A percentile compares a stretch with the other conserved stretches of the same genome.
Conservation (phyloP, 257 asterid genomes). For the Schizonepeta tenuifolia region DNA sequence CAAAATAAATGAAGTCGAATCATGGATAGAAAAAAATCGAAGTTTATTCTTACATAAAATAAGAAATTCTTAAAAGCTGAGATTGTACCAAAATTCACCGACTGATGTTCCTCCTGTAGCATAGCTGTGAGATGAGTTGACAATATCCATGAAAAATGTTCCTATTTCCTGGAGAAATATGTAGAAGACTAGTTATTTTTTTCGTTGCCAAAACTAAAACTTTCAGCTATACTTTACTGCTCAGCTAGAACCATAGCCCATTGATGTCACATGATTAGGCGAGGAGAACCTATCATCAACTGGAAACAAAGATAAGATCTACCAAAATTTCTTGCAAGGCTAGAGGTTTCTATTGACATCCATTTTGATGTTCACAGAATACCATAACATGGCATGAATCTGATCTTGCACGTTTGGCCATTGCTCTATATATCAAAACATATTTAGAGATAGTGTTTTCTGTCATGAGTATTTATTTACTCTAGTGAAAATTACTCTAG, state of each 20-base stretch:
- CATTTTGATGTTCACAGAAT: neutral
- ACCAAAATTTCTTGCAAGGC: neutral
- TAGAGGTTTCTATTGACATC: neutral
- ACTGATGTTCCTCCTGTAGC: slow-evolving; percentile 97
- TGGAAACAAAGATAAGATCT: neutral
- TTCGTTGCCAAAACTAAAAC: neutral
- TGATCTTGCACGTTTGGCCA: neutral
- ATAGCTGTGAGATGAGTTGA: slow-evolving; percentile 87
- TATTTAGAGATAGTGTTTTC: neutral
- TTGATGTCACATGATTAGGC: neutral
- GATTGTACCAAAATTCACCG: slow-evolving; percentile 70
- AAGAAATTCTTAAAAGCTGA: slow-evolving; percentile 5
- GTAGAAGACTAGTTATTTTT: slow-evolving; percentile 17
- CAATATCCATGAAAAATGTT: slow-evolving; percentile 68
- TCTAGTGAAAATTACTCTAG: neutral
- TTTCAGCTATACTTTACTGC: neutral
- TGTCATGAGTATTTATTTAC: neutral
- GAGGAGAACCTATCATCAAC: neutral
- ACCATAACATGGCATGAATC: neutral
- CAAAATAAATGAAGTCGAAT: slow-evolving; percentile 16
- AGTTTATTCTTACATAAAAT: neutral
- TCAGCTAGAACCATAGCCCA: neutral
- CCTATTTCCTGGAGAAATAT: slow-evolving; percentile 70
- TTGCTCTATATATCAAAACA: neutral
- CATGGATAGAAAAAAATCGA: slow-evolving; percentile 14